These are phyloP conservation scores for Haematococcus lacustris DNA, from an alignment of 139 green algal genomes.

Conservation along the genomic window DNA sequence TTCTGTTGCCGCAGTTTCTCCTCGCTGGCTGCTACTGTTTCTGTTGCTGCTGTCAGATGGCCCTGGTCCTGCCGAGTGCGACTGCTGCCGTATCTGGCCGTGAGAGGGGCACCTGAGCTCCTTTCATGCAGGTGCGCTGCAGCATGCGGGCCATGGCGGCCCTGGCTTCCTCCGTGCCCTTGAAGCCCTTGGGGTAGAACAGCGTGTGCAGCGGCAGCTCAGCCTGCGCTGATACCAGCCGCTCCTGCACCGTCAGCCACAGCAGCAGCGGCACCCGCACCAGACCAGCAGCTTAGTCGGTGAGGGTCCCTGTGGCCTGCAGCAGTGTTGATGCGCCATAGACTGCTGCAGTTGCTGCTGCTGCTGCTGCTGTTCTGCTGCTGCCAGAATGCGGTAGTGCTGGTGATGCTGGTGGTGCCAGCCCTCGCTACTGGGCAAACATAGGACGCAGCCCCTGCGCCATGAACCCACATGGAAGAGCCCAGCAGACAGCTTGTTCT, in stretches of 20 bases:
- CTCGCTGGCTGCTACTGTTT: no score
- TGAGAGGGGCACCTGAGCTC: background rate
- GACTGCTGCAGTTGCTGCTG: background rate
- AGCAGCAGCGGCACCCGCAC: background rate
- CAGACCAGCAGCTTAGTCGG: background rate
- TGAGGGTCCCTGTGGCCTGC: slow-evolving; percentile 1
- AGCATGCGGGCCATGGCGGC: slow-evolving; percentile 31
- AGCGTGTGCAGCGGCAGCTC: background rate
- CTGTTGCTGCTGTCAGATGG: no score
- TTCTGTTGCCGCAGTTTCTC: no score
- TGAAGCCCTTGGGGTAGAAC: slow-evolving; percentile 3
- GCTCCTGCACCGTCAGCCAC: no score
- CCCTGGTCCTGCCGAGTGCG: no score
- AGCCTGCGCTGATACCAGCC: no score
- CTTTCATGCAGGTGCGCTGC: slow-evolving; percentile 40
- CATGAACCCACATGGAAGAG: slow-evolving; percentile 16
- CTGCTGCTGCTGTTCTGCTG: slow-evolving; percentile 3
- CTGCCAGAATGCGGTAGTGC: background rate
- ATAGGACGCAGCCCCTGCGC: no score
- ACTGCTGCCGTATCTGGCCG: no score
- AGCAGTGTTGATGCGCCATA: slow-evolving; percentile 1
- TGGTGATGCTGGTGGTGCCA: background rate
- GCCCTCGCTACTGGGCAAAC: background rate
- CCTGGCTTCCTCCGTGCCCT: slow-evolving; percentile 19
- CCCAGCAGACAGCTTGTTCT: slow-evolving; percentile 34